Conservation (phyloP, 495 filamentous ascomycete species). For the Letharia lupina region DNA sequence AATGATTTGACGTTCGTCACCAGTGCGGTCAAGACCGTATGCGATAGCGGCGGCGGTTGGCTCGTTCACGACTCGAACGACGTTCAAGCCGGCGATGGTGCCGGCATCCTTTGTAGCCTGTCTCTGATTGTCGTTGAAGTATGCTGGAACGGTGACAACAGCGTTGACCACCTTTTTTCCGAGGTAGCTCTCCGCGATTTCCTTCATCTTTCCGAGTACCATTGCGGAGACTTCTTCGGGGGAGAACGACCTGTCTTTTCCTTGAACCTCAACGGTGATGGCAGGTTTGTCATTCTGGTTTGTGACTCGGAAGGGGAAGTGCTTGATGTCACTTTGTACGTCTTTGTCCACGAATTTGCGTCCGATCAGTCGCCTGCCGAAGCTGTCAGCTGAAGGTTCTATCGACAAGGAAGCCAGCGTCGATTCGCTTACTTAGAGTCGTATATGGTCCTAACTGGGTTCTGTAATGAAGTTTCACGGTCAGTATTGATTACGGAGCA, state of each 20-base stretch:
- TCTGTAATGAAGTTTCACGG: slow-evolving; percentile 28
- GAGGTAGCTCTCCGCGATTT: slow-evolving; percentile 86
- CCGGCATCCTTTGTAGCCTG: slow-evolving; percentile 97
- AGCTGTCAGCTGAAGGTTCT: not conserved
- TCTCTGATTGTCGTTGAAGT: slow-evolving; percentile 98
- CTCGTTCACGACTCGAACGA: slow-evolving; percentile 96
- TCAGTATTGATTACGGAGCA: not conserved
- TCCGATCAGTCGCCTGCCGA: slow-evolving; percentile 59
- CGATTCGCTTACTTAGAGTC: slow-evolving; percentile 57
- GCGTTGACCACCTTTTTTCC: slow-evolving; percentile 95
- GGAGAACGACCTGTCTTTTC: slow-evolving; percentile 66
- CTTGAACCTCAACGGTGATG: slow-evolving; percentile 68
- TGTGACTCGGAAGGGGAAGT: slow-evolving; percentile 83
- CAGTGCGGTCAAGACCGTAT: slow-evolving; percentile 79
- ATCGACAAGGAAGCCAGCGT: not conserved
- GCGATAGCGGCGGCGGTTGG: slow-evolving; percentile 62
- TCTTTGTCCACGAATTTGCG: slow-evolving; percentile 84
- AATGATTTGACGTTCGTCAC: slow-evolving; percentile 82
- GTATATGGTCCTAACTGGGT: slow-evolving; percentile 81
- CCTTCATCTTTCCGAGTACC: slow-evolving; percentile 93
- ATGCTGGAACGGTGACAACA: slow-evolving; percentile 94
- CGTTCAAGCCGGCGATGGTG: slow-evolving; percentile 88
- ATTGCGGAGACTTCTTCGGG: slow-evolving; percentile 85
- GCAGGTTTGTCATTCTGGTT: slow-evolving; percentile 75
- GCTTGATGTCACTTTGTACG: slow-evolving; percentile 75